phyloP scores from a whole-genome alignment of 2,329 filamentous ascomycete genomes.

The Venturia effusa region DNA sequence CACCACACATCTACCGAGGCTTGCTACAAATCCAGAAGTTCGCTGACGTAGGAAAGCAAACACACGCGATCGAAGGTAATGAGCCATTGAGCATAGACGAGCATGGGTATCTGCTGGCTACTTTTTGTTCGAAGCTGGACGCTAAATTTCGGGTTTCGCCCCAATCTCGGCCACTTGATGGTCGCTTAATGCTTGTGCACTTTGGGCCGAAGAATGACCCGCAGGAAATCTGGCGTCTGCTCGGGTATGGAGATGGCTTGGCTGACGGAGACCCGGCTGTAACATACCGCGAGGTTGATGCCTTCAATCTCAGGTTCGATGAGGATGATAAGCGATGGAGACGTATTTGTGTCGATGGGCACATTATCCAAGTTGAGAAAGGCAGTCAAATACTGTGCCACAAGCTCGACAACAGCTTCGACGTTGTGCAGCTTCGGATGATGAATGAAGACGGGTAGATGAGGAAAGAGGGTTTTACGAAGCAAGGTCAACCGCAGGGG shows the following conservation, averaged over 20 bases:
- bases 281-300: conserved; percentile 59
- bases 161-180: conserved; percentile 56
- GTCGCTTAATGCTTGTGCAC: conserved; percentile 58
- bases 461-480: no score
- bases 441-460: neutral
- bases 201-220: conserved; percentile 55
- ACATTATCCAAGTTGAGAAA: conserved; percentile 62
- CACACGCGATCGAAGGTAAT: no score
- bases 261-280: conserved; percentile 48
- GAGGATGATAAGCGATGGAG: conserved; percentile 68
- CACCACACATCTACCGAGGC: conserved; percentile 16
- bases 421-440: neutral
- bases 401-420: neutral
- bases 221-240: conserved; percentile 58
- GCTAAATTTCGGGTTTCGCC: conserved; percentile 75
- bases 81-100: conserved; percentile 19
- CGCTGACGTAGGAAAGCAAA: no score
- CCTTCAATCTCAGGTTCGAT: conserved; percentile 42
- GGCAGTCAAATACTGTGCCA: conserved; percentile 36
- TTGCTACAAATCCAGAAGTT: no score
- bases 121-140: conserved; percentile 72
- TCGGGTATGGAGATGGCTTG: conserved; percentile 46
- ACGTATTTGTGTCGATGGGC: conserved; percentile 84
- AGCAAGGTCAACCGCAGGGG: neutral
- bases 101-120: conserved; percentile 68